Conservation (phyloP, 345 rosid species). For the Moricandia moricandioides region DNA sequence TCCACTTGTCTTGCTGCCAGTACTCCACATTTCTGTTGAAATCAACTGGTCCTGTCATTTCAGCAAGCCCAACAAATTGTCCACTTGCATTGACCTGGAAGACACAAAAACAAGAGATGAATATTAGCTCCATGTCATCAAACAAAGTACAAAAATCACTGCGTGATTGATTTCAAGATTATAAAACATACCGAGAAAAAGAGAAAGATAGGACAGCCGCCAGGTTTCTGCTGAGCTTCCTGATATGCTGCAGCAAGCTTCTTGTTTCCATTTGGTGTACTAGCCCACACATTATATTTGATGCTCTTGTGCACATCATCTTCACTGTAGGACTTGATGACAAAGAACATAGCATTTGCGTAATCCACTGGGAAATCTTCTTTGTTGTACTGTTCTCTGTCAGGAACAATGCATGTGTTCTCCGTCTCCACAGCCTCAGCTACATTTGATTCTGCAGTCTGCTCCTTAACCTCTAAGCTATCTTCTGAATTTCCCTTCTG, state of each 20-base stretch:
- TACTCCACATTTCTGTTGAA: constrained; percentile 71
- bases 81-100: constrained; percentile 91
- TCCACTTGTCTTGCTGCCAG: constrained; percentile 99
- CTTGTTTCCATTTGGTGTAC: constrained; percentile 94
- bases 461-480: constrained; percentile 50
- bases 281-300: constrained; percentile 91
- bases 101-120: background rate
- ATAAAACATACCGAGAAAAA: constrained; percentile 72
- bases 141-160: background rate
- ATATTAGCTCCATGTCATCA: background rate
- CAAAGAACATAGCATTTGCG: constrained; percentile 68
- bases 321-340: constrained; percentile 95
- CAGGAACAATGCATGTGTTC: constrained; percentile 41
- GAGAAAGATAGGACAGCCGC: constrained; percentile 73
- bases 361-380: constrained; percentile 70
- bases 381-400: constrained; percentile 60
- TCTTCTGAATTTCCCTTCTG: constrained; percentile 50
- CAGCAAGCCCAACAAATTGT: constrained; percentile 92
- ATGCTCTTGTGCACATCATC: constrained; percentile 97
- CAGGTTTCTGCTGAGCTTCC: constrained; percentile 72
- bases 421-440: constrained; percentile 44
- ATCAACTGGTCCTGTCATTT: constrained; percentile 89
- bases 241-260: constrained; percentile 88
- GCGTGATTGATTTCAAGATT: background rate
- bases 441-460: constrained; percentile 42